Evolutionary conservation across 129 eudicot species (phyloP), one percentile per base, ranked within the genome.

Genomic region (Helianthus tuberosus): DNA sequence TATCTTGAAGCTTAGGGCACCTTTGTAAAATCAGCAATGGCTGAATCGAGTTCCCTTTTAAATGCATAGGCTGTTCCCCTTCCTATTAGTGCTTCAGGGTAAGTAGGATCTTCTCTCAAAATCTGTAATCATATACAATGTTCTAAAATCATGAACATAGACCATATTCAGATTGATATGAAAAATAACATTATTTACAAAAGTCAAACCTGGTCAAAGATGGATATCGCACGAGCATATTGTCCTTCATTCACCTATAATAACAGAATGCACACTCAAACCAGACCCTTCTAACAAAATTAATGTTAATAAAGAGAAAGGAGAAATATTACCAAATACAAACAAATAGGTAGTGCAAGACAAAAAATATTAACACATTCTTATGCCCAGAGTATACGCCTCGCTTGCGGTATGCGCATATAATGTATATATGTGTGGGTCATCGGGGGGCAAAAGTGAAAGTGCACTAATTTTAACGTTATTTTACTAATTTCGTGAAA

Each of bases 1-100:
- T 55, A 76, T 44, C 46, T 52, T 23, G 52, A 78, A 60, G 66
- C 69, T 51, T 64, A 69, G 66, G 64, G 27, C 71, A 93, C 98
- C 93, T 88, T 88, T 51, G 99, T 81, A 88, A 94, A 94, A 83
- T 94, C 99, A 80, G 86, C 88, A 84, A 94, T 91, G 78, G 99
- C 99, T 68, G 97, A 74, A 79, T 88, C 93, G 4, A 94, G 97
- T 82, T 94, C 97, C 53, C 99, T 86, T 76, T 91, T 85, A 46
- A 94, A 94, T 71, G 99, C 99, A 86, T 88, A 94, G 61, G 99
- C 99, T 15, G 99, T 94, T 73, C 99, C 99, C 79, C 99, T 83
- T 78, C 99, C 99, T 68, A 94, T 86, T 51, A 94, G 81, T 51
- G 99, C 99, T 83, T 94, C 99, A 38, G 99, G 97, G 82, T 94